Evolutionary conservation across 768 basidiomycete species (phyloP), one percentile per base, ranked within the genome.

Genomic region (Podaxis sp.): DNA sequence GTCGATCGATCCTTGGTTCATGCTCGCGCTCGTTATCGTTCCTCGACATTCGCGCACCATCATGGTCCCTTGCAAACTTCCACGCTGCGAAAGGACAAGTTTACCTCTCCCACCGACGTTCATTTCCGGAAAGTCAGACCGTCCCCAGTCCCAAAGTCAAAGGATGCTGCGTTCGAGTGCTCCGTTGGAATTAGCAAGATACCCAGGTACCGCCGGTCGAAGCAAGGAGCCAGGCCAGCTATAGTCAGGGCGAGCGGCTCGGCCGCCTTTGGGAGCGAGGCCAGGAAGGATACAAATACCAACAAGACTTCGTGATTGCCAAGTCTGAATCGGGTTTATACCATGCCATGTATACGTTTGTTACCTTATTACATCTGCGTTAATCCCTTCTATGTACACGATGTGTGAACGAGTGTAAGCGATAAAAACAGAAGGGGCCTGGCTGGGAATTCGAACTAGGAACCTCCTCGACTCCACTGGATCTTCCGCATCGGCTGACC

Each of bases 381-480:
- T 33, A 33, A 33, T 33, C 8, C 2, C 8, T 33, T 33, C 8
- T 33, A 3, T 33, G 33, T 9, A 9, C 33, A 9, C 8, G 33
- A 33, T 33, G 33, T 2, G 33, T 9, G 33, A 33, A 33, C 33
- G 7, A 33, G 33, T 33, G 33, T 33, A 33, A 33, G 29, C 29
- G 29, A 33, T 33, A 33, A 1, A 33, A 33, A 33, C 29, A 33
- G 29, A 7, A 33, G 9, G 80, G 85, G 84, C 85, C 84, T 85
- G 78, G 80, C 85, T 2, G 85, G 85, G 86, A 86, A 86, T 87
- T 9, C 85, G 85, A 88, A 87, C 86, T 84, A 85, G 80, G 84
- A 84, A 87, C 87, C 86, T 88, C 86, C 85, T 86, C 85, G 80
- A 84, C 41, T 27, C 12, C 8, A 4, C n/a, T 22, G 2, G 13